Conservation (phyloP, 2,329 filamentous ascomycete species). For the Microascus cirrosus region DNA sequence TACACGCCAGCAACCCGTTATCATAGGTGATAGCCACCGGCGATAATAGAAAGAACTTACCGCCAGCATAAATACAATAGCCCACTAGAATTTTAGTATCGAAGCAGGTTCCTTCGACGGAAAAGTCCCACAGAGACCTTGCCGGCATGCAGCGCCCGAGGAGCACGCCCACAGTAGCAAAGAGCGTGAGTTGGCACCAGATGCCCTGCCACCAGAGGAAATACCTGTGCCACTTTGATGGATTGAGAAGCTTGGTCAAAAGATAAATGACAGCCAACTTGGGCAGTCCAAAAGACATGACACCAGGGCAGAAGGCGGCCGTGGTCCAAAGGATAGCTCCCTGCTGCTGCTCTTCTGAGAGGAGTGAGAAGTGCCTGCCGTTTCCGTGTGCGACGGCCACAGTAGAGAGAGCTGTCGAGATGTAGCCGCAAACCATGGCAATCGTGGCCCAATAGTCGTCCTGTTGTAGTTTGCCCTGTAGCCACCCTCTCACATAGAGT, state of each 20-base stretch:
- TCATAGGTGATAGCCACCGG: too few relatives aligned
- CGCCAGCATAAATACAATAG: constrained; percentile 2
- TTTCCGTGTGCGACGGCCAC: constrained; percentile 11
- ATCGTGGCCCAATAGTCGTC: constrained; percentile 10
- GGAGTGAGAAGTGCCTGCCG: constrained; percentile 9
- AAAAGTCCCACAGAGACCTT: constrained; percentile 12
- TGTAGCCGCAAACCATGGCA: constrained; percentile 7
- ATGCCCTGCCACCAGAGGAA: constrained; percentile 12
- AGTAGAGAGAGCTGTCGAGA: constrained; percentile 9
- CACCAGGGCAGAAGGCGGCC: constrained; percentile 14
- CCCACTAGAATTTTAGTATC: constrained; percentile 6
- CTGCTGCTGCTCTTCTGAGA: constrained; percentile 8
- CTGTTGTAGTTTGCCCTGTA: constrained; percentile 7
- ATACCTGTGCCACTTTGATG: too few relatives aligned
- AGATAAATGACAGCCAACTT: constrained; percentile 17
- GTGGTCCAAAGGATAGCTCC: constrained; percentile 12
- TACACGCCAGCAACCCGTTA: neutral
- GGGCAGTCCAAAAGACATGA: constrained; percentile 15
- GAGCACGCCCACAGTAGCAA: constrained; percentile 11
- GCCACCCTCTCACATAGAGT: constrained; percentile 6
- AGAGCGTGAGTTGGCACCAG: constrained; percentile 8
- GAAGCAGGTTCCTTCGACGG: constrained; percentile 9
- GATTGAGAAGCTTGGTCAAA: constrained; percentile 6
- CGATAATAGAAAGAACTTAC: neutral
- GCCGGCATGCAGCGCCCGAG: constrained; percentile 14